These are phyloP conservation scores for Funneliformis geosporum DNA, from an alignment of 192 early-diverging fungal species.

Conservation along the genomic window DNA sequence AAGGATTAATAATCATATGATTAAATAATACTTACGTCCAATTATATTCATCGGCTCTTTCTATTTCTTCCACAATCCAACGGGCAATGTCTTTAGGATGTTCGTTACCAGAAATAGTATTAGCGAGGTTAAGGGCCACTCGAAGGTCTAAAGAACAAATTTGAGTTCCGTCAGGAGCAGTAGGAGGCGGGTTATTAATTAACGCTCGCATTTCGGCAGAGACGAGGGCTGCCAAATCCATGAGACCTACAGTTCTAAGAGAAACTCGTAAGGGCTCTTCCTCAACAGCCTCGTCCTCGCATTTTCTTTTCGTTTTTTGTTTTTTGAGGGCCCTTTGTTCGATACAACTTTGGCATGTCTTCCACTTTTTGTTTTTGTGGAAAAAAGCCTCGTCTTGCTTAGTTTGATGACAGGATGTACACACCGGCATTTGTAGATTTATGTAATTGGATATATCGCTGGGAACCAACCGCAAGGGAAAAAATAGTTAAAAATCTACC, in stretches of 20 bases:
- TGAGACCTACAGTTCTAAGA: conserved; percentile 14
- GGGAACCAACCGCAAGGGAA: conserved; percentile 15
- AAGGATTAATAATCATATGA: no score
- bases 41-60: conserved; percentile 32
- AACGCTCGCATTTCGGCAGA: conserved; percentile 8
- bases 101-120: conserved; percentile 23
- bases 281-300: conserved; percentile 24
- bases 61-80: conserved; percentile 33
- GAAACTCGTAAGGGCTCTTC: conserved; percentile 8
- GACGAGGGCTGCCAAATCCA: conserved; percentile 19
- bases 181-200: conserved; percentile 11
- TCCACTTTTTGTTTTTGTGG: conserved; percentile 34
- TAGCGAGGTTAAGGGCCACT: conserved; percentile 17
- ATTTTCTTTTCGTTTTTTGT: conserved; percentile 28
- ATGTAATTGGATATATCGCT: conserved; percentile 18
- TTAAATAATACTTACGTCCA: conserved; percentile 26
- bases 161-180: conserved; percentile 13
- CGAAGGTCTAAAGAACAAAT: conserved; percentile 15
- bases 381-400: conserved; percentile 32
- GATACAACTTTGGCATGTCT: conserved; percentile 31
- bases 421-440: conserved; percentile 27
- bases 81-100: conserved; percentile 29
- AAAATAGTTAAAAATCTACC: not conserved
- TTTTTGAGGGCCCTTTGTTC: conserved; percentile 29
- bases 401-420: conserved; percentile 34